These are phyloP conservation scores for Phytophthora foliorum DNA, from an alignment of 352 stramenopile genomes.

Conservation along the genomic window DNA sequence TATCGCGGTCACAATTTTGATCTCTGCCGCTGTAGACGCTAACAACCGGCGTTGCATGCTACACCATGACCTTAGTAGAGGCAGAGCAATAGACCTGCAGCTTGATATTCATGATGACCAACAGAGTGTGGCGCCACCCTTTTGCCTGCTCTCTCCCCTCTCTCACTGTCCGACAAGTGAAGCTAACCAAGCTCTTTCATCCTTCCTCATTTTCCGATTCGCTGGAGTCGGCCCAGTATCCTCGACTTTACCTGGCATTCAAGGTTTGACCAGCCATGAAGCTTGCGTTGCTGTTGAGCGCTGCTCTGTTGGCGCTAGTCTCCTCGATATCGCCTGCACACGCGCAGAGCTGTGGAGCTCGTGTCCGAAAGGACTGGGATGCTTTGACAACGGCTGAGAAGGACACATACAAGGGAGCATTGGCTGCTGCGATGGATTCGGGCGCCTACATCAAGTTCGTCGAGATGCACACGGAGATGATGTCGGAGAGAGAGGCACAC, in stretches of 20 bases:
- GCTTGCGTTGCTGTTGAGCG: constrained; percentile 8
- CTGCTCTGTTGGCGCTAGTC: constrained; percentile 11
- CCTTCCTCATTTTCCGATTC: constrained; percentile 31
- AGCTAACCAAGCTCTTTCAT: too few relatives aligned
- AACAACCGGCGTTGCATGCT: constrained; percentile 11
- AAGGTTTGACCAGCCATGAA: constrained; percentile 29
- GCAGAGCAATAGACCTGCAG: constrained; percentile 13
- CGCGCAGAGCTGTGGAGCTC: constrained; percentile 37
- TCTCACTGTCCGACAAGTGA: constrained; percentile 18
- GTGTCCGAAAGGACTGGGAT: constrained; percentile 58
- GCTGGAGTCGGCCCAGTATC: constrained; percentile 17
- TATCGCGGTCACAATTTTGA: constrained; percentile 16
- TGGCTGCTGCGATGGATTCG: constrained; percentile 60
- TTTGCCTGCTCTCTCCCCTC: constrained; percentile 14
- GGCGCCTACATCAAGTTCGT: constrained; percentile 69
- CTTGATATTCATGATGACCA: constrained; percentile 30
- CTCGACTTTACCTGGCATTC: background rate
- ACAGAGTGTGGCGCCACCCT: background rate
- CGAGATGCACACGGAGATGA: constrained; percentile 72
- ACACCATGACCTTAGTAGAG: constrained; percentile 23
- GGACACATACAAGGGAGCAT: constrained; percentile 53
- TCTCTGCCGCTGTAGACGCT: background rate
- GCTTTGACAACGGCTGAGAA: constrained; percentile 44
- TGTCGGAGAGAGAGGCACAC: constrained; percentile 59
- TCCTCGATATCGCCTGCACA: background rate